Conservation (phyloP, 805 yeast species). For the Scheffersomyces ergatensis region DNA sequence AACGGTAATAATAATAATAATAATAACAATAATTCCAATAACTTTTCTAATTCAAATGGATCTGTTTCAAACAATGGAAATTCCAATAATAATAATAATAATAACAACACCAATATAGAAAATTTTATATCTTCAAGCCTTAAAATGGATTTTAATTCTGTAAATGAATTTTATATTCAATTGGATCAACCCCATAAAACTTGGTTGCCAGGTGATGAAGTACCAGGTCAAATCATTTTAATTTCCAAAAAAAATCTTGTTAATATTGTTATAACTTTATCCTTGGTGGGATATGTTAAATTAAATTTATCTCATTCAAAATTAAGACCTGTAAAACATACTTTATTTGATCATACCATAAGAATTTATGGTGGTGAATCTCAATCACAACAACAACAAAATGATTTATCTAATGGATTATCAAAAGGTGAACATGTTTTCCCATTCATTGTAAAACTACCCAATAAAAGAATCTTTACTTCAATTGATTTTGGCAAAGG, state of each 20-base stretch:
- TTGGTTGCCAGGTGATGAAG: conserved; percentile 78
- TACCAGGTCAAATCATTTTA: conserved; percentile 61
- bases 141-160: conserved; percentile 37
- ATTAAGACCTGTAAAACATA: conserved; percentile 49
- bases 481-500: conserved; percentile 84
- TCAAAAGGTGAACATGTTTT: conserved; percentile 83
- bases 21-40: not conserved
- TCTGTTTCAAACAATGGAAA: not conserved
- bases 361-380: conserved; percentile 50
- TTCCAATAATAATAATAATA: not conserved
- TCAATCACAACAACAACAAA: conserved; percentile 8
- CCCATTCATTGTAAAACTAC: conserved; percentile 82
- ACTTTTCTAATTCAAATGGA: not conserved
- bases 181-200: conserved; percentile 73
- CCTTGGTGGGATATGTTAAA: conserved; percentile 56
- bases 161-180: conserved; percentile 65
- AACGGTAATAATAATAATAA: not conserved
- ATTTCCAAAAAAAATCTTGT: conserved; percentile 54
- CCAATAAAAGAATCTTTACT: conserved; percentile 67
- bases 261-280: conserved; percentile 51
- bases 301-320: conserved; percentile 52
- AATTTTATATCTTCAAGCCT: conserved; percentile 10
- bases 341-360: conserved; percentile 58
- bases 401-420: conserved; percentile 45
- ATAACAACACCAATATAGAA: not conserved